Evolutionary conservation across 192 early-diverging fungal genomes (phyloP), one percentile per base, ranked within the genome.

Genomic region (Phycomyces nitens): DNA sequence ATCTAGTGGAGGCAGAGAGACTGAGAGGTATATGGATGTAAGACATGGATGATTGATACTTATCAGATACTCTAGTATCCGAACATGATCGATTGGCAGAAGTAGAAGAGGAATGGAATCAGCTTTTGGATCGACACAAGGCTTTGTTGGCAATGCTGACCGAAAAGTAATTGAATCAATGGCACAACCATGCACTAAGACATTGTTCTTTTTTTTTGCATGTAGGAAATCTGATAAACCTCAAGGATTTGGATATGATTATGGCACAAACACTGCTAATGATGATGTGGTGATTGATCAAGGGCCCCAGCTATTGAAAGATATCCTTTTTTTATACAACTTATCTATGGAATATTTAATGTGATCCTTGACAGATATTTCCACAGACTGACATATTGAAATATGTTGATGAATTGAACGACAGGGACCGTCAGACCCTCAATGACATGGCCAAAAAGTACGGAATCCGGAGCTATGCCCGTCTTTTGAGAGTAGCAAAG

Each of bases 101-200:
- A 21, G 76, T 79, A 11, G 80, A 83, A 23, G 80, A 80, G 41
- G 71, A 82, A 47, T 83, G 82, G 82, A 82, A 77, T 22, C 73
- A 82, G n/a, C 51, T 83, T 20, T 58, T 83, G 38, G 75, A 68
- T 21, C 39, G 74, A 18, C 73, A 76, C 39, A 73, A 79, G 40
- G 80, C 77, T 15, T 22, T 69, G 16, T 44, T 73, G n/a, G 68
- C 71, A 5, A 68, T 76, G 65, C 20, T 74, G 44, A 51, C 60
- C 22, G 39, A 75, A 21, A 43, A 65, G 65, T 71, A 69, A 56
- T 41, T 54, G 60, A 15, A 56, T 11, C 3, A 52, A 26, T 1
- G 53, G 27, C 4, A 62, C 56, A 41, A 40, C 39, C 21, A 64
- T 55, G 4, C 40, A 10, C 0, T 53, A 38, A 34, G 7, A 34